Conservation (phyloP, 208 protist species). For the Crithidia expoeki region DNA sequence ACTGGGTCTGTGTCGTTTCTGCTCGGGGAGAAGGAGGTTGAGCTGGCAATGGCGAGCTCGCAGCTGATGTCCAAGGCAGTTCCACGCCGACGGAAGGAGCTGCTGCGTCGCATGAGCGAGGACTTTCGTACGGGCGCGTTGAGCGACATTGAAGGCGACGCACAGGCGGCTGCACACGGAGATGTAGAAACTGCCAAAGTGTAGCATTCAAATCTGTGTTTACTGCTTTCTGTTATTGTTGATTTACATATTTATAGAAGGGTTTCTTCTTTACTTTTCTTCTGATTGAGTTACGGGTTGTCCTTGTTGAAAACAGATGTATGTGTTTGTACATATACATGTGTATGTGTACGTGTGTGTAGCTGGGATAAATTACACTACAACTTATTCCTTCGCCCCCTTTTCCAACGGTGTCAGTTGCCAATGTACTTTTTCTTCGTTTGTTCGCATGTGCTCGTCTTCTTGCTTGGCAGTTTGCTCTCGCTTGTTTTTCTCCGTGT, state of each 20-base stretch:
- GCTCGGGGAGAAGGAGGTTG: slow-evolving; percentile 23
- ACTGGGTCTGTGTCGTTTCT: slow-evolving; percentile 27
- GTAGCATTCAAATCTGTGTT: not conserved
- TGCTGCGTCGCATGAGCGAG: slow-evolving; percentile 4
- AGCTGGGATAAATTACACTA: too few relatives aligned
- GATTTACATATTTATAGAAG: too few relatives aligned
- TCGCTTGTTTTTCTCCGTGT: not conserved
- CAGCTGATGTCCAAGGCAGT: slow-evolving; percentile 24
- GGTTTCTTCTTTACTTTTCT: too few relatives aligned
- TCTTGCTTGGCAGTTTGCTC: too few relatives aligned
- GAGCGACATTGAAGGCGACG: not conserved
- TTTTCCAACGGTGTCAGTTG: too few relatives aligned
- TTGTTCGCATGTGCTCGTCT: too few relatives aligned
- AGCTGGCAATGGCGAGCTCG: slow-evolving; percentile 22
- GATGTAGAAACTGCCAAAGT: not conserved
- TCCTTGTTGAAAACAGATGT: not conserved
- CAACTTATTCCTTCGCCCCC: too few relatives aligned
- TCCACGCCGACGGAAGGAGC: slow-evolving; percentile 7
- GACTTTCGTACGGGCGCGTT: slow-evolving; percentile 12
- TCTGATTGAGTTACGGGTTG: too few relatives aligned
- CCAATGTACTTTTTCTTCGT: too few relatives aligned
- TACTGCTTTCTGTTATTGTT: not conserved
- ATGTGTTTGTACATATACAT: not conserved
- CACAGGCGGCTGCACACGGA: not conserved
- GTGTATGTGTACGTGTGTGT: not conserved